Evolutionary conservation across 2,329 filamentous ascomycete species (phyloP), one percentile per base, ranked within the genome.

Genomic region (Pseudonectria buxi): DNA sequence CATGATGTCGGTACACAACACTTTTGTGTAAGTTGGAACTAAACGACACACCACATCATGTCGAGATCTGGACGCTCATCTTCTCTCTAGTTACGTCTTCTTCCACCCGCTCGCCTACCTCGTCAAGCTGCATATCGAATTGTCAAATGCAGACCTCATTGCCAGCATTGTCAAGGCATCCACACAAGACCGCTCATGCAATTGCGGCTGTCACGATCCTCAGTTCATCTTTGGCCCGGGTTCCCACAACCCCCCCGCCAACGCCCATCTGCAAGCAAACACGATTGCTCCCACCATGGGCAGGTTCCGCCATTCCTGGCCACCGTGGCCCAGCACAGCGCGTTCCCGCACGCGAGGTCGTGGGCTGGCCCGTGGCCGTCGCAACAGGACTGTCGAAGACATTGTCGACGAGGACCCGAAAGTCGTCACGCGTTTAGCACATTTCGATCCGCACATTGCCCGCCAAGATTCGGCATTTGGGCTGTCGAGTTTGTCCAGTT

Each of bases 61-160:
- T 22, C 9, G 11, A 3, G 18, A 9, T 22, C 9, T 22, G 18
- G 18, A 6, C 9, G 18, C 18, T 22, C 9, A 22, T 22, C 18
- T 22, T 22, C 18, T 22, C 18, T 22, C 18, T 10, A 53, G 50
- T 38, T 53, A 53, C 25, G 42, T 50, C 28, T 33, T 44, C 24
- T 52, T 53, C 26, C 50, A 53, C 7, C 50, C 50, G 1, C 43
- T 53, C 24, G 50, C 50, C 35, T 53, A 53, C 31, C 45, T 53
- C 11, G 50, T 53, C 30, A 53, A 53, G 34, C 45, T 53, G 18
- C 50, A 53, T 10, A 53, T 53, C 15, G 50, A 53, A 24, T 31
- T 53, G 14, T 50, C 40, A 16, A 53, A 53, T 50, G 48, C 50
- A 16, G 41, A 53, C 14, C 48, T 53, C 7, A 53, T 53, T 13